Evolutionary conservation across 176 grass and related monocot species (phyloP), one percentile per base, ranked within the genome.

Genomic region (Juncus effusus): DNA sequence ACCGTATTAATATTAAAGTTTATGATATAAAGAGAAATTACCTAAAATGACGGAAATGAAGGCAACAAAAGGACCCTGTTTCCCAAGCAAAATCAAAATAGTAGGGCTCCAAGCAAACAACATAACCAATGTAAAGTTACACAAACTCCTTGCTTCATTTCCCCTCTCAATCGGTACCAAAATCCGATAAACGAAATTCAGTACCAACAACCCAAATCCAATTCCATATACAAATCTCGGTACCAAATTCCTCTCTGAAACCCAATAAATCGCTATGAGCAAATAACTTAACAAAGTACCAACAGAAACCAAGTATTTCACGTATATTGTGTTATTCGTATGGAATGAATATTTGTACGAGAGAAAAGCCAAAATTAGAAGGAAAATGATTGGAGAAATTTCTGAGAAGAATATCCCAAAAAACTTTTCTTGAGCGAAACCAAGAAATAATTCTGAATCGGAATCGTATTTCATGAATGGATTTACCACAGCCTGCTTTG

Each of bases 21-120:
- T 35, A 67, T 51, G 16, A 36, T 4, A 54, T 0, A 53, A 53
- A 5, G 14, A 42, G 38, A 16, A 15, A 10, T 3, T 91, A 97
- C 88, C 93, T 86, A 78, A 77, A 62, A 51, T 77, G 15, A 86
- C 69, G 68, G 63, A 92, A 68, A 92, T 73, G 62, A 97, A 72
- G 42, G 64, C 76, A 84, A 82, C 85, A 84, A 89, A 91, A n/a
- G 88, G 64, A 58, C 80, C 82, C 84, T 92, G 88, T 63, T 74
- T 91, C 74, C 88, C 93, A 65, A 97, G 53, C 57, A 97, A 77
- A 64, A 97, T 84, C 70, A 97, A 71, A 40, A 92, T 89, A 78
- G 88, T 89, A 67, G 93, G 82, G 52, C 80, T 86, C 93, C 85
- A 97, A 67, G 93, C 82, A 72, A 82, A 86, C 64, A 97, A 52